Base-by-base conservation (phyloP, 441 rosid genomes). In the Gossypium gossypioides region DNA sequence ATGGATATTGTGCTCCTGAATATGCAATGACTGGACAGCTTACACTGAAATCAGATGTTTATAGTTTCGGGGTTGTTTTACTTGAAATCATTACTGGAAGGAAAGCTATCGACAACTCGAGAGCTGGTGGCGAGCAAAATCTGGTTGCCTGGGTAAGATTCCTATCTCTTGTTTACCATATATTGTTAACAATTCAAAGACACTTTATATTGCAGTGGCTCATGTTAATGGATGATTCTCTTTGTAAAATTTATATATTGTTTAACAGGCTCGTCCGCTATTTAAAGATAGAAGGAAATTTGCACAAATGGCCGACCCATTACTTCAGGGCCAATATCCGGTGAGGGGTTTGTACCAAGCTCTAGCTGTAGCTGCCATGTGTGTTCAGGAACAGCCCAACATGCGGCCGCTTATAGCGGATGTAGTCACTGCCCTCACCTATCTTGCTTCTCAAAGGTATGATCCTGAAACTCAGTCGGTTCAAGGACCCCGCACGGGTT, bases 11-110 rank as follows among this genome's bases (percentile, higher is more conserved):
- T 82, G 98, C 97, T 46, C 97, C 97, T 1, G 97, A 92, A 71
- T 92, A 92, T 73, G 98, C 98, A 74, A 89, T 93, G 97, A 93
- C 98, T 0, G 98, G 97, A 22, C 98, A 93, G 84, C 96, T 93
- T 66, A 91, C 98, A 0, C 79, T 93, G 69, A 93, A 91, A 75
- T 93, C 96, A 2, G 98, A 91, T 77, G 93, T 94, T 72, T 94
- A 92, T 79, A 94, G 99, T 75, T 94, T 92, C 25, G 99, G 99
- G 21, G 97, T 92, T 75, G 96, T 94, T 72, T 94, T 94, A 67
- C 89, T 94, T 9, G 99, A 92, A 83, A 90, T 94, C 56, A 91
- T 94, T 60, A 92, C 97, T 0, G 97, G 96, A 29, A 88, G 97
- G 76, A 93, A 91, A 84, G 97, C 98, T 1, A 89, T 94, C 27